Evolutionary conservation across 2,329 filamentous ascomycete genomes (phyloP).

Genomic region (Malbranchea cinnamomea): DNA sequence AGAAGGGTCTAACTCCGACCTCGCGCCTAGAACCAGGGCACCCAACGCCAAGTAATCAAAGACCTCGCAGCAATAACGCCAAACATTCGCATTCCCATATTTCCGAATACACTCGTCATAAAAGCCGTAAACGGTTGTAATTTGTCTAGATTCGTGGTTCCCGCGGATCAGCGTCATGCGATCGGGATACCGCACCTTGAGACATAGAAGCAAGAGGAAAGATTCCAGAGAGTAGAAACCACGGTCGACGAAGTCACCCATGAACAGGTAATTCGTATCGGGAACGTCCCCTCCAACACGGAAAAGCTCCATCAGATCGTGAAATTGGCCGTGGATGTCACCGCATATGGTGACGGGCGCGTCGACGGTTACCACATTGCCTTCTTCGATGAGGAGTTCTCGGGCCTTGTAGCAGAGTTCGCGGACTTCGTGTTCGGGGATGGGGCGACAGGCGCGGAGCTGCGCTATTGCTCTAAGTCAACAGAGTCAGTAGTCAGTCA

Average conservation of each 20-base stretch:
- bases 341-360: conserved; percentile 97
- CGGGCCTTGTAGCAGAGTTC: conserved; percentile 98
- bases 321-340: conserved; percentile 98
- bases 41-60: conserved; percentile 95
- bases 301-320: conserved; percentile 97
- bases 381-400: conserved; percentile 97
- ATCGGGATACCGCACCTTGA: conserved; percentile 92
- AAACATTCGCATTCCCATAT: conserved; percentile 96
- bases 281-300: conserved; percentile 94
- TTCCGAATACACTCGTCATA: conserved; percentile 97
- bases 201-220: conserved; percentile 89
- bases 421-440: conserved; percentile 86
- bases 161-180: conserved; percentile 92
- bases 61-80: conserved; percentile 99
- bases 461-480: conserved; percentile 71
- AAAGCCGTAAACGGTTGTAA: conserved; percentile 97
- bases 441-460: conserved; percentile 86
- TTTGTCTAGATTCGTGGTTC: conserved; percentile 93
- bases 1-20: conserved; percentile 48
- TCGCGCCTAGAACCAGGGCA: conserved; percentile 95
- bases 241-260: conserved; percentile 95
- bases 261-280: conserved; percentile 95
- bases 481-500: conserved; percentile 13
- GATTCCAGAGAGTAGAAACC: conserved; percentile 98
- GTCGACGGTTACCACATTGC: conserved; percentile 94